Evolutionary conservation across 768 basidiomycete genomes (phyloP), one percentile per base, ranked within the genome.

Genomic region (Podaxis sp.): DNA sequence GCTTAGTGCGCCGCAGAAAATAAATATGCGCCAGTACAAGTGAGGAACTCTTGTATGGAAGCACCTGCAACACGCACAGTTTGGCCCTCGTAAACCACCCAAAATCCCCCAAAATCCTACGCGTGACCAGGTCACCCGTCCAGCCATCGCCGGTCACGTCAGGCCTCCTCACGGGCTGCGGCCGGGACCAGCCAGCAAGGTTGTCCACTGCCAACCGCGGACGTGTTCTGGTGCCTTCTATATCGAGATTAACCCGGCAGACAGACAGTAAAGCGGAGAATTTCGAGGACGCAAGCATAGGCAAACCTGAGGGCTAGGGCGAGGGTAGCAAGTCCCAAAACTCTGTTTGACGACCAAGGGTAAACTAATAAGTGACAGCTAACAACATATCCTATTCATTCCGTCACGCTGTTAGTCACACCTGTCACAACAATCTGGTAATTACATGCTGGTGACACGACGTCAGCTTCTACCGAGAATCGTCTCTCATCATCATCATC

Each of bases 1-100:
- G 59, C 46, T 61, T 61, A 61, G 59, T 55, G 52, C 59, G 59
- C 59, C 52, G 59, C 59, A 61, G 52, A 61, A 53, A 61, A 61
- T 61, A 61, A 61, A 61, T 54, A 54, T 61, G 59, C 59, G 59
- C 59, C 53, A 54, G 52, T 27, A 48, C 18, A 55, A 46, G 59
- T 36, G 35, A 61, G 51, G 59, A 61, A 61, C 52, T 61, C 59
- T 55, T 47, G 63, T 61, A 64, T 62, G 56, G 63, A 62, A 64
- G 57, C 56, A 62, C 23, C 61, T 51, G 55, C 50, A 60, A 55
- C 57, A 53, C 32, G 52, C 59, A 61, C 59, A 55, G 37, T 55
- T 54, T 55, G 28, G 36, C 51, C 23, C 46, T 27, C 28, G 36
- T n/a, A 44, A 44, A 44, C 42, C 42, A 44, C 42, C 16, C 42